Base-by-base conservation (phyloP, 306 rosid genomes). In the Aeschynomene evenia region DNA sequence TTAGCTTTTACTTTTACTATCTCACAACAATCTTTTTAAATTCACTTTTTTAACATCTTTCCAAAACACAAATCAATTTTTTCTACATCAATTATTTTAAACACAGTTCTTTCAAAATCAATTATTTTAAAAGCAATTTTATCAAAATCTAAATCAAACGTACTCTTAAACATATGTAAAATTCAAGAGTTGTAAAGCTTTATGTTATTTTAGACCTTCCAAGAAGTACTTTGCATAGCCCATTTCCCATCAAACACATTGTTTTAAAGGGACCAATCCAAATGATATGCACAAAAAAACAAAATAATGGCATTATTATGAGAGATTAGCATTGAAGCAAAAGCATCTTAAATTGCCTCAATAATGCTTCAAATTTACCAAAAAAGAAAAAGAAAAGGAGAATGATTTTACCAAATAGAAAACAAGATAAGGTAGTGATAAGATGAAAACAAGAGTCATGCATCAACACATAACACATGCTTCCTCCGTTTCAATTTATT, bases 281-380 rank as follows among this genome's bases (percentile, higher is more conserved):
- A 39, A 3, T 18, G 10, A 14, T 10, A 20, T 48, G 8, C 48
- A 48, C 14, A 2, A 55, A 14, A n/a, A 37, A 49, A 13, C 23
- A 19, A 20, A 6, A 33, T n/a, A n/a, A n/a, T n/a, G 37, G 37
- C 37, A 33, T 7, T 21, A 52, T 52, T 31, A 31, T 66, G n/a
- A 14, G 2, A 12, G 33, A 66, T 21, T 29, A 50, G 19, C 34
- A 20, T 49, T 15, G 8, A 48, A 59, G 22, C 21, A 19, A 5
- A 31, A 18, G 59, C 71, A 29, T 66, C 46, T 66, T 49, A 66
- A 50, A 19, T 48, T 18, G 58, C 34, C 26, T 42, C 33, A 22
- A 14, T 53, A 11, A 24, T 26, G 19, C 14, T 3, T 33, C 5
- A n/a, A 31, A 7, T 31, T 28, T 28, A 3, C 5, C 0, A 4